Base-by-base conservation (phyloP, 2,329 filamentous ascomycete species). In the Arthrinium puccinioides region DNA sequence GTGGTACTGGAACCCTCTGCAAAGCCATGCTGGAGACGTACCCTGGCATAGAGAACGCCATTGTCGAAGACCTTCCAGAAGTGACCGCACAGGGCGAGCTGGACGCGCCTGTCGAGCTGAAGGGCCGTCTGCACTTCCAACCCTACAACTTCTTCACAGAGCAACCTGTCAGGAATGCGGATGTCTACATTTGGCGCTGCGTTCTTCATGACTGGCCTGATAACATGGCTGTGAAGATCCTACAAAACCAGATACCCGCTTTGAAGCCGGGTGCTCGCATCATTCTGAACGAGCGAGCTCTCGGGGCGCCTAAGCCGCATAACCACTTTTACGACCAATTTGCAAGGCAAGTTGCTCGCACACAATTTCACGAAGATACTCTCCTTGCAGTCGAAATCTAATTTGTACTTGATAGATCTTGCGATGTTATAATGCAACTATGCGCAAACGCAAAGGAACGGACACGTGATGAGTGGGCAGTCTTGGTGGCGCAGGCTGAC, bases 371-470 rank as follows among this genome's bases (percentile, higher is more conserved):
- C 11, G 15, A 8, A 6, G 8, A 7, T 21, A 9, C 10, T 13
- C 18, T 6, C 14, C 7, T n/a, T 21, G n/a, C 4, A 10, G n/a
- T 11, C 10, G 4, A n/a, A n/a, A n/a, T n/a, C n/a, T n/a, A n/a
- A n/a, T n/a, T n/a, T n/a, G n/a, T n/a, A n/a, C 6, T 4, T 9
- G n/a, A 23, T 18, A 46, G 44, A 8, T 37, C 43, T n/a, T 38
- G 33, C 19, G 43, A 45, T 20, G 36, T 45, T 4, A 28, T 41
- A 19, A 43, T 47, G 36, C 37, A 43, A 14, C 24, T 43, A 23
- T 40, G 36, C n/a, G 36, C 34, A n/a, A 47, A 47, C 20, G 43
- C 43, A n/a, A 41, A 42, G 21, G 44, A 47, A 24, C 35, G 44
- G 5, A 41, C 32, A 11, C 23, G 27, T 21, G 43, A 37, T 6